Base-by-base conservation (phyloP, 2,329 filamentous ascomycete species). In the Berkeleyomyces rouxiae region DNA sequence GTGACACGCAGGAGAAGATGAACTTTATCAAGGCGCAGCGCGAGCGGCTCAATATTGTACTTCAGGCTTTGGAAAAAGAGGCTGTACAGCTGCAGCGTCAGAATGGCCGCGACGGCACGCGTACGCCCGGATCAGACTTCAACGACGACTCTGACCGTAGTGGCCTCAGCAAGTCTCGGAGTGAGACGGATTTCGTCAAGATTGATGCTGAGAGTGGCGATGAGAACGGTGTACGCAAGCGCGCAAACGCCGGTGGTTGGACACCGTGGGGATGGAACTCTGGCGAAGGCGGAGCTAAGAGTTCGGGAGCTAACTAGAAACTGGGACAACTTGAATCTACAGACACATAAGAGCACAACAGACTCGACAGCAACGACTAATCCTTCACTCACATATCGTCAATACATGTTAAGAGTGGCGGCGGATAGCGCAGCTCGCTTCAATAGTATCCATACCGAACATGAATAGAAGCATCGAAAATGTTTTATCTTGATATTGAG, bases 121-220 rank as follows among this genome's bases (percentile, higher is more conserved):
- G 36, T 39, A 55, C 44, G 3, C 61, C 61, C 7, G 44, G 42
- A 31, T 63, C 61, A 13, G 64, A 63, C 16, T 58, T 59, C 6
- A 62, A 66, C 51, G 64, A 63, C 16, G 67, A 67, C 33, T 73
- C 70, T 13, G 70, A 71, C 46, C 74, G 78, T 60, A 76, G 76
- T 71, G 82, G 77, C 2, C 74, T 95, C 68, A 86, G 82, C 68
- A 92, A 92, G 75, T 92, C 88, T 70, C 84, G 84, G 66, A 95
- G 88, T 71, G 90, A 96, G 71, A 82, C 82, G 23, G 92, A 95
- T 68, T 96, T 96, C 70, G 90, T 95, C 70, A 88, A 89, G 71
- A 88, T 95, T 67, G 87, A 93, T 66, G 83, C 85, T 42, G 87
- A 91, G 70, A 86, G 84, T 69, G 79, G 79, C 7, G 76, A 75